phyloP scores from a whole-genome alignment of 2,329 filamentous ascomycete genomes.

The Calonectria henricotiae region DNA sequence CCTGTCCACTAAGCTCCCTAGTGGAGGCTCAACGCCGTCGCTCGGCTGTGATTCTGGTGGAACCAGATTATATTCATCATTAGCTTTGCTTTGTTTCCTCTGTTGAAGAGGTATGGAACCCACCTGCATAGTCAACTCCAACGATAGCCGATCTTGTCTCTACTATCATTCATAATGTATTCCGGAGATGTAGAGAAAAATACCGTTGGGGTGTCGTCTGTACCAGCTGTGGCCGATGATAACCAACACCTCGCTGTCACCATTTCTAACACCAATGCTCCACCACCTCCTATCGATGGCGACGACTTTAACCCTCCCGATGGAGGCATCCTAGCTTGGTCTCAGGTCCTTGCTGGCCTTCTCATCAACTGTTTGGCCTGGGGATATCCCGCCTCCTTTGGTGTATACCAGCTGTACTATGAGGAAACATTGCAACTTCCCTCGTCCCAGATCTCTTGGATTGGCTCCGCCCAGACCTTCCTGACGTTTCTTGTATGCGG shows the following conservation, averaged over 20 bases:
- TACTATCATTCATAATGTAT: conserved; percentile 43
- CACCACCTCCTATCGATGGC: conserved; percentile 44
- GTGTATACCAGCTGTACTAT: conserved; percentile 70
- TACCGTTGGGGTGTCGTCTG: conserved; percentile 28
- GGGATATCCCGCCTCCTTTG: conserved; percentile 68
- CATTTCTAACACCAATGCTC: conserved; percentile 51
- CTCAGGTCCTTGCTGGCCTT: conserved; percentile 66
- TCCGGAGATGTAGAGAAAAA: conserved; percentile 46
- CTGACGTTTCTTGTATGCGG: conserved; percentile 66
- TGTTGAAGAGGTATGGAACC: conserved; percentile 33
- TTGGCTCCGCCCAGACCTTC: conserved; percentile 69
- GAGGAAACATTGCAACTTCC: conserved; percentile 57
- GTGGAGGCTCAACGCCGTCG: conserved; percentile 31
- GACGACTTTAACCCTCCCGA: conserved; percentile 58
- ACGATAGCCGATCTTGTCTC: neutral
- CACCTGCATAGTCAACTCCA: conserved; percentile 23
- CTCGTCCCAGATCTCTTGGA: conserved; percentile 61
- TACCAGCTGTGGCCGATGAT: conserved; percentile 13
- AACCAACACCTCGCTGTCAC: conserved; percentile 41
- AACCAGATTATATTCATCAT: neutral
- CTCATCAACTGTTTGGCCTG: conserved; percentile 68
- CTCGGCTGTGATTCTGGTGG: conserved; percentile 9
- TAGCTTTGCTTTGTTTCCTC: conserved; percentile 10
- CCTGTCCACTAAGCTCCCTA: neutral
- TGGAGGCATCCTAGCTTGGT: conserved; percentile 67